Evolutionary conservation across 2,329 filamentous ascomycete genomes (phyloP), one percentile per base, ranked within the genome.

Genomic region (Trichoderma oligosporum): DNA sequence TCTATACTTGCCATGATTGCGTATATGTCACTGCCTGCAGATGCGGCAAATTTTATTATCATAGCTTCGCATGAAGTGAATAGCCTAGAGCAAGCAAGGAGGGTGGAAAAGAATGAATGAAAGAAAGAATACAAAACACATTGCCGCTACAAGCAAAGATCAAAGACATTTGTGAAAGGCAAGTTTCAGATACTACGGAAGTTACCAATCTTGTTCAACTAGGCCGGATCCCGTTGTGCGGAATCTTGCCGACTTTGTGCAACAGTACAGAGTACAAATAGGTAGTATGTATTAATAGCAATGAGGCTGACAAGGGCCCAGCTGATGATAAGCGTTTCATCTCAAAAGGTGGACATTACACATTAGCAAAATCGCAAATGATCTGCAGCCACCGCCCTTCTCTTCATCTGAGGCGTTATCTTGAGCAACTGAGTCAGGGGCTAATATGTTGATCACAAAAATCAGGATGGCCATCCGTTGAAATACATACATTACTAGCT

Each of bases 331-430:
- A 7, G 49, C 49, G 38, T 41, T 18, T 42, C 38, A 53, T 53
- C 51, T 45, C 25, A 36, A 27, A 31, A 20, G 20, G n/a, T n/a
- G n/a, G n/a, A n/a, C n/a, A n/a, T n/a, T 39, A 18, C 33, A 39
- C 51, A 14, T 54, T 31, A 45, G 12, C 39, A 36, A 29, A 20
- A n/a, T n/a, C 29, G 18, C 35, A 9, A 16, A 27, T 31, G 51
- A 54, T 54, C 51, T 54, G 29, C 51, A 54, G 22, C 20, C 27
- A 53, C 25, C 31, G 24, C 35, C 47, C 35, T 38, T 22, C n/a
- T 42, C 18, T 25, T 54, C n/a, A 20, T 20, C 22, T 11, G 36
- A 35, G 18, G 29, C 16, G 7, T 24, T n/a, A n/a, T 11, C 18
- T 7, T 3, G 8, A 27, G 4, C 11, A 20, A 12, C 11, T 7